Conservation (phyloP, 192 early-diverging fungal species). For the Dissophora ornata region DNA sequence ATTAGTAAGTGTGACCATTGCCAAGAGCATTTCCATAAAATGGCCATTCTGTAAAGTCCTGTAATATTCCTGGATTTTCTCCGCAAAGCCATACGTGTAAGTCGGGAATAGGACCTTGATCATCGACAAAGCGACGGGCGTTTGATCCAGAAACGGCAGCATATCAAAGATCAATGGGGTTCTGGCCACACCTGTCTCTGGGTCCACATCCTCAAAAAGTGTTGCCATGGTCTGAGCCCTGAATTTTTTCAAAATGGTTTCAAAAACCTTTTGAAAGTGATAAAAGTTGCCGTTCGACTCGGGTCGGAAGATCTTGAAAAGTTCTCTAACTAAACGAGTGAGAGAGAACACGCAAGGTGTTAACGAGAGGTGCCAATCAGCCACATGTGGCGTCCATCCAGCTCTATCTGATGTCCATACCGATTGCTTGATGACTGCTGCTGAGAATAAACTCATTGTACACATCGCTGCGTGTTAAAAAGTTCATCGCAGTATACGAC, state of each 20-base stretch:
- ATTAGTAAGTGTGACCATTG: slow-evolving; percentile 31
- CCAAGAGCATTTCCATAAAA: slow-evolving; percentile 45
- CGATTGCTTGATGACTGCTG: slow-evolving; percentile 35
- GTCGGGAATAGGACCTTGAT: slow-evolving; percentile 40
- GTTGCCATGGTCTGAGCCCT: slow-evolving; percentile 46
- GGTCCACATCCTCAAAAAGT: slow-evolving; percentile 35
- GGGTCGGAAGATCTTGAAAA: slow-evolving; percentile 51
- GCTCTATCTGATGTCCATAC: slow-evolving; percentile 4
- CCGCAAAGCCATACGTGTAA: slow-evolving; percentile 38
- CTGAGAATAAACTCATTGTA: slow-evolving; percentile 54
- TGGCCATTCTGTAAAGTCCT: slow-evolving; percentile 22
- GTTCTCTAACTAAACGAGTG: slow-evolving; percentile 28
- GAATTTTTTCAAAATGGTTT: slow-evolving; percentile 47
- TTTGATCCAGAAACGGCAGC: slow-evolving; percentile 45
- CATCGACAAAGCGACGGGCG: slow-evolving; percentile 32
- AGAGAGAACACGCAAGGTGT: background rate
- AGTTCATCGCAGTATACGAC: slow-evolving; percentile 53
- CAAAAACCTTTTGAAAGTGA: slow-evolving; percentile 52
- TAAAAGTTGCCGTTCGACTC: slow-evolving; percentile 54
- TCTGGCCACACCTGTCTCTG: slow-evolving; percentile 21
- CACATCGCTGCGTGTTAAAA: slow-evolving; percentile 38
- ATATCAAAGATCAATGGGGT: slow-evolving; percentile 43
- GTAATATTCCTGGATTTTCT: slow-evolving; percentile 40
- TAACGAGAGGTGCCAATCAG: too few species aligned
- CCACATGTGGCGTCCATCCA: too few species aligned